Evolutionary conservation across 1,284 basidiomycete genomes (phyloP), one percentile per base, ranked within the genome.

Genomic region (Heterobasidion parviporum): DNA sequence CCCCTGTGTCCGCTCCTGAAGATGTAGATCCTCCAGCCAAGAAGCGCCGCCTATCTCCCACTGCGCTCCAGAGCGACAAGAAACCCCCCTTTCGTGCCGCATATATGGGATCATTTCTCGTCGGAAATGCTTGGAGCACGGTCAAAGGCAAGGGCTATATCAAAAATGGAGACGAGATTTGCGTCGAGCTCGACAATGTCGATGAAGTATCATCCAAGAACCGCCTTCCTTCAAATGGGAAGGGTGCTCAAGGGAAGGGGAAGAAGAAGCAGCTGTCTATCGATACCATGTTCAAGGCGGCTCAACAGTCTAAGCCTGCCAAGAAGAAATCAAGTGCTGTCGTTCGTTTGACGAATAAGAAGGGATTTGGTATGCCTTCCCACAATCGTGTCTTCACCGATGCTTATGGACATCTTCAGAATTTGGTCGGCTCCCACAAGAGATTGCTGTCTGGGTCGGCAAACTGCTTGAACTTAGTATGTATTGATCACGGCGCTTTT

Each of bases 41-140:
- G 66, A 83, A 74, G 62, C 74, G 78, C 20, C 80, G 79, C 50
- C 54, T 66, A 3, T 70, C 72, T 50, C 58, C 58, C 18, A 70
- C 65, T 10, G n/a, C 55, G 36, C 35, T 18, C 16, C 44, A 47
- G 12, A 33, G 50, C 16, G 36, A 36, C 43, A 12, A 35, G 34
- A 10, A 18, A 32, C 8, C 34, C 41, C 16, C 51, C 4, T 64
- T 67, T 34, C 60, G 54, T 8, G 61, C 65, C 15, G 62, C 65
- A 33, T 90, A 87, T 62, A 65, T 91, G 18, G 88, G 88, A 10
- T 83, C 84, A 48, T 75, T 89, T 56, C 60, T 89, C 9, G 76
- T 90, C n/a, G 75, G 78, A n/a, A 85, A 87, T 62, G 88, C 87
- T 8, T 91, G 87, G 86, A 87, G 85, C 59, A 91, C 85, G 18